Evolutionary conservation across 2,329 filamentous ascomycete genomes (phyloP).

Genomic region (Metarhizium guizhouense): DNA sequence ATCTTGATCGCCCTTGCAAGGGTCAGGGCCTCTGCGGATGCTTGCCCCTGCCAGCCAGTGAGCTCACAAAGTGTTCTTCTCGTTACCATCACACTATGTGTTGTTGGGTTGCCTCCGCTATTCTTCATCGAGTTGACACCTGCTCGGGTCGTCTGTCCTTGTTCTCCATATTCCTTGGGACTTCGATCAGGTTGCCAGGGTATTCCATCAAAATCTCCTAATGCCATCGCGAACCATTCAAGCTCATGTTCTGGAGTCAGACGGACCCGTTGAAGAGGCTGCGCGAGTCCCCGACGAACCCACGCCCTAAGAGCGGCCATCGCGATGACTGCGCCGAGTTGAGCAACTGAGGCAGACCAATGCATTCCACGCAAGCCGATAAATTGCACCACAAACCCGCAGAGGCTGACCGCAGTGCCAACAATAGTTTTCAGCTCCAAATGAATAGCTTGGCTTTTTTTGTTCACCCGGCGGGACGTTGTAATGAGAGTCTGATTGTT

Average conservation of each 20-base stretch:
- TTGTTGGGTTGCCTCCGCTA: background rate
- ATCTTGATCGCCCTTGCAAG: background rate
- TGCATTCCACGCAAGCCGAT: conserved; percentile 9
- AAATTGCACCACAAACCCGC: conserved; percentile 20
- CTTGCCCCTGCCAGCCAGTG: background rate
- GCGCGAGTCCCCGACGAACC: background rate
- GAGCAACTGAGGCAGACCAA: background rate
- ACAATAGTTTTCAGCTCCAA: conserved; percentile 8
- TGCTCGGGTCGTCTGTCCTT: background rate
- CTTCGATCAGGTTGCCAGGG: background rate
- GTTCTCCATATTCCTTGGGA: background rate
- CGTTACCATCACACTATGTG: background rate
- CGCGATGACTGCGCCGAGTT: background rate
- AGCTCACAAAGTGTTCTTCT: background rate
- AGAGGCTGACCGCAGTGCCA: conserved; percentile 11
- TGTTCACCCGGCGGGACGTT: background rate
- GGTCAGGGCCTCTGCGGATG: background rate
- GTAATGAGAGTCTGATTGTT: background rate
- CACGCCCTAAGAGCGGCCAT: background rate
- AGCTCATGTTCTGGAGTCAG: background rate
- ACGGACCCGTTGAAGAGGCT: background rate
- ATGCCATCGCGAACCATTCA: background rate
- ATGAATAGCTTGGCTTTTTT: background rate
- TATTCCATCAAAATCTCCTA: background rate
- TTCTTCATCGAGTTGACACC: background rate